Evolutionary conservation across 805 yeast species (phyloP), one percentile per base, ranked within the genome.

Genomic region (Kodamaea sagamina): DNA sequence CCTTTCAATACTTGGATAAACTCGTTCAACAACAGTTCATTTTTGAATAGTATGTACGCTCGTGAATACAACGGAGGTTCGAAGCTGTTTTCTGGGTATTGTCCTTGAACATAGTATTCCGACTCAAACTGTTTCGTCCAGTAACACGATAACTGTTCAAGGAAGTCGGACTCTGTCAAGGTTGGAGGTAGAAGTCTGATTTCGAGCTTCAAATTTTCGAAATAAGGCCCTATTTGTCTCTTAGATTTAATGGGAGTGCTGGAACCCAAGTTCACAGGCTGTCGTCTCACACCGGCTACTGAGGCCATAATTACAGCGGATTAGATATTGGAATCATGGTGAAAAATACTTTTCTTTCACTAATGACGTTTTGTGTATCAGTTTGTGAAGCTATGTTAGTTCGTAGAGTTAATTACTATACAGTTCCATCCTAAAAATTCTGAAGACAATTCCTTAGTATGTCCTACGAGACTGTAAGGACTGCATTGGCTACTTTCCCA

Each of bases 151-250:
- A 54, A 32, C 41, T 55, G 46, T 53, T 62, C 28, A 15, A 34
- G 36, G 36, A 59, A 59, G 1, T 44, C 57, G 1, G 29, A 39
- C 16, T 49, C 39, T 4, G 32, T 41, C 6, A 59, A 48, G 8
- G 37, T 42, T 6, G 63, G 39, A 64, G 75, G 48, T 37, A 59
- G 43, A 36, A 59, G 34, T 49, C 68, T 55, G 2, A 47, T 16
- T n/a, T 42, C 46, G 13, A 50, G 26, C 39, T 46, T 47, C 34
- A 29, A 29, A 17, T 29, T 29, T 17, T 29, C 34, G 7, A 29
- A 29, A 3, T 15, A 29, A 4, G 19, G 18, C 4, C 34, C 34
- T 13, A 15, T 6, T n/a, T 29, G 17, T 4, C 15, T 29, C 11
- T 15, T 29, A 9, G 34, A 2, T 6, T 15, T 29, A 7, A 13